Base-by-base conservation (phyloP, 2,329 filamentous ascomycete species). In the Fusarium pininemorale region DNA sequence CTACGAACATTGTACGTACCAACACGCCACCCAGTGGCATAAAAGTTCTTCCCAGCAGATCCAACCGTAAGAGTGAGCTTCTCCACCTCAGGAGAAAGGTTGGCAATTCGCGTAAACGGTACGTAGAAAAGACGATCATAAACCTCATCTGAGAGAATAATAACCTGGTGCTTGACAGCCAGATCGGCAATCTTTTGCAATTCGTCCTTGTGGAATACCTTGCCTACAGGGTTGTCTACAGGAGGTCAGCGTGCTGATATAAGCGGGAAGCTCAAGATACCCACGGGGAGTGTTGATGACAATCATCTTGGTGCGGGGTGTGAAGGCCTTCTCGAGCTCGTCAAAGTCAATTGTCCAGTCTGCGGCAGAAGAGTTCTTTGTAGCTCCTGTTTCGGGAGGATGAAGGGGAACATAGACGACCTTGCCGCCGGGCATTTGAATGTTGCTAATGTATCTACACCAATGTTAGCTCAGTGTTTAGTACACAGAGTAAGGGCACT, bases 11-110 rank as follows among this genome's bases (percentile, higher is more conserved):
- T 54, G 7, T 26, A 80, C 85, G 24, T 77, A 85, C 86, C 90
- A 9, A 98, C 95, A 66, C 96, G 92, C 96, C 96, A 99, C 54
- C 96, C 96, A 0, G 96, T 99, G 64, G 94, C 94, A 80, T 98
- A 98, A 84, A 99, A 99, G 86, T 96, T 97, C 89, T 99, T 99
- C 78, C 96, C 96, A 3, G 95, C 96, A 1, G 95, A 98, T 26
- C 96, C 96, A 37, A 99, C 96, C 0, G 96, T 98, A 55, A 99
- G 84, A 9, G 96, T 98, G 75, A 97, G 88, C 66, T 90, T 90
- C 77, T 95, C 95, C 58, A 98, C 91, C 81, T 98, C 95, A 1
- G 95, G 95, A 0, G 94, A 97, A 24, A 99, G 86, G 0, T 95
- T 98, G 30, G 94, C 94, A 63, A 98, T 92, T 77, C 96, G 90